phyloP scores from a whole-genome alignment of 305 asterid genomes.

The Fraxinus dipetala region DNA sequence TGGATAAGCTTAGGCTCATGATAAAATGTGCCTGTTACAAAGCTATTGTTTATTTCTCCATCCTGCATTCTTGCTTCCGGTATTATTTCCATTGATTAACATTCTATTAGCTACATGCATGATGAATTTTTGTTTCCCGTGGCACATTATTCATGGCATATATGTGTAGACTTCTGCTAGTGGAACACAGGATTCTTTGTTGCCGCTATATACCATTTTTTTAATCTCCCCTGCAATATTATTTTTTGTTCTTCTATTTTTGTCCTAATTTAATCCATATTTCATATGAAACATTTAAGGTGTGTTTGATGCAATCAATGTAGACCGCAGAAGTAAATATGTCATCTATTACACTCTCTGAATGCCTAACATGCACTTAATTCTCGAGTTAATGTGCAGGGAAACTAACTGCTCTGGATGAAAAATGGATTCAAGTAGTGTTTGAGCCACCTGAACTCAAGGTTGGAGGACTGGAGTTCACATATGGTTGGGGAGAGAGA shows the following conservation, averaged over 20 bases:
- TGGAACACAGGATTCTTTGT: neutral
- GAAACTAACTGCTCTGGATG: conserved; percentile 63
- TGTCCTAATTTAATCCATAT: neutral
- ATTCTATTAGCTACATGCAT: neutral
- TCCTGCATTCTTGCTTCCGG: neutral
- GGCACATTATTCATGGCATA: neutral
- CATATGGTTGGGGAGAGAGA: conserved; percentile 82
- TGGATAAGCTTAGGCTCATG: neutral
- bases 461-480: conserved; percentile 66
- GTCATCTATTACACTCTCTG: neutral
- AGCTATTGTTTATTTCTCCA: neutral
- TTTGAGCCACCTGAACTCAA: conserved; percentile 76
- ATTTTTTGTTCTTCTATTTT: neutral
- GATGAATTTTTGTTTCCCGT: neutral
- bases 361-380: neutral
- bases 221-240: neutral
- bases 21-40: neutral
- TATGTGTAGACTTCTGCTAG: neutral
- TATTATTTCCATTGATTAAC: neutral
- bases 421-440: conserved; percentile 79
- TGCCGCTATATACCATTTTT: neutral
- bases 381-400: conserved; percentile 41
- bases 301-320: neutral
- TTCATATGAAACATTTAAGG: neutral
- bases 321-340: neutral